Percentiles rank a stretch among this genome's conserved stretches.
Conservation (phyloP, 2,329 filamentous ascomycete species). For the Xylaria sp. region DNA sequence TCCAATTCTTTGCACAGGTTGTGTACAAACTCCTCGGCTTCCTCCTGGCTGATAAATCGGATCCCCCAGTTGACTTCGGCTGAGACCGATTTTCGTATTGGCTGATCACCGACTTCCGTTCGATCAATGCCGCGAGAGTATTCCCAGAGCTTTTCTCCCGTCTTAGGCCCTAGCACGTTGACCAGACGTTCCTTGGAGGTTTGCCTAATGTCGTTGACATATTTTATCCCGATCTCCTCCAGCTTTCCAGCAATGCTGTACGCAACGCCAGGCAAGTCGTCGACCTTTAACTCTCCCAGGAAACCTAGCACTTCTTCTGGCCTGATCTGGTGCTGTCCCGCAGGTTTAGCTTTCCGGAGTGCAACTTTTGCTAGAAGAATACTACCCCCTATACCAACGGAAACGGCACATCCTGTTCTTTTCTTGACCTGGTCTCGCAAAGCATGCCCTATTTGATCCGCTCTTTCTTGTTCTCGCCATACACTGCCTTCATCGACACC, state of each 20-base stretch:
- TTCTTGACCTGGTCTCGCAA: conserved; percentile 72
- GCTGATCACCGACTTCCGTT: conserved; percentile 82
- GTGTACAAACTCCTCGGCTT: conserved; percentile 88
- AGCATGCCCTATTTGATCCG: conserved; percentile 67
- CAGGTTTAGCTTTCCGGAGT: conserved; percentile 88
- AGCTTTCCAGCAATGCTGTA: conserved; percentile 86
- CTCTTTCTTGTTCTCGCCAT: conserved; percentile 77
- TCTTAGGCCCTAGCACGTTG: conserved; percentile 82
- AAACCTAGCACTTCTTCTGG: conserved; percentile 78
- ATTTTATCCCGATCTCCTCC: conserved; percentile 80
- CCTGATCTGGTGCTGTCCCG: conserved; percentile 86
- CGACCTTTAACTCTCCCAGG: conserved; percentile 75
- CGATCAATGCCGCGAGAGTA: conserved; percentile 88
- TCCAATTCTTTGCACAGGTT: conserved; percentile 86
- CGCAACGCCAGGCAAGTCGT: conserved; percentile 88
- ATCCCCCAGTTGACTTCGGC: conserved; percentile 99
- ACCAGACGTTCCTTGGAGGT: conserved; percentile 75
- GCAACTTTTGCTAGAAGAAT: conserved; percentile 91
- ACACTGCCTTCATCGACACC: conserved; percentile 69
- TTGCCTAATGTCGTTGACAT: conserved; percentile 80
- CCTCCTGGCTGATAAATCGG: conserved; percentile 86
- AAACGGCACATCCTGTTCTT: conserved; percentile 83
- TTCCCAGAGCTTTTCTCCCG: conserved; percentile 86
- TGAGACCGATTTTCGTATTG: conserved; percentile 88
- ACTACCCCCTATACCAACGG: conserved; percentile 88